Evolutionary conservation across 495 filamentous ascomycete species (phyloP).

Genomic region (Xanthoparmelia taractica): DNA sequence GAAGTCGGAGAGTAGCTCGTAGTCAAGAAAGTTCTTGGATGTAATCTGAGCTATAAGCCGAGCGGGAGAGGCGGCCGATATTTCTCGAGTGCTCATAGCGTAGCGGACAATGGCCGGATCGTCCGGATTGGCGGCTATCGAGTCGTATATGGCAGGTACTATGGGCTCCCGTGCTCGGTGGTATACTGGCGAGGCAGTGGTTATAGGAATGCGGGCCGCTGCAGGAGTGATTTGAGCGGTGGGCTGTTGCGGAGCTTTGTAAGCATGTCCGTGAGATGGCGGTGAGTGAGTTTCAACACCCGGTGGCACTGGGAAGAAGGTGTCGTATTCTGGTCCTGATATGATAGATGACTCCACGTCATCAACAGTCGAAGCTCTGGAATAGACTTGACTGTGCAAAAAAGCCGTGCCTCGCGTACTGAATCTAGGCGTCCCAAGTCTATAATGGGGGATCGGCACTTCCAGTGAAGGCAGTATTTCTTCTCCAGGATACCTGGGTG

Average conservation of each 20-base stretch:
- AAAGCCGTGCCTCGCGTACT: slow-evolving; percentile 69
- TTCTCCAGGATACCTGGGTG: slow-evolving; percentile 63
- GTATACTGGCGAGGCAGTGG: slow-evolving; percentile 31
- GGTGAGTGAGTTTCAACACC: slow-evolving; percentile 30
- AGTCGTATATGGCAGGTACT: slow-evolving; percentile 64
- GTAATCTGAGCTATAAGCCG: slow-evolving; percentile 97
- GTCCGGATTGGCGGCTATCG: slow-evolving; percentile 63
- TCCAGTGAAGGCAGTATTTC: slow-evolving; percentile 54
- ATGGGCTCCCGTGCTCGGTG: slow-evolving; percentile 43
- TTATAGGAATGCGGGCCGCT: slow-evolving; percentile 20
- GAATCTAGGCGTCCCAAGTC: slow-evolving; percentile 75
- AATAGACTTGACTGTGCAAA: slow-evolving; percentile 66
- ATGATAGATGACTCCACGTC: slow-evolving; percentile 47
- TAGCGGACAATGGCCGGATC: slow-evolving; percentile 80
- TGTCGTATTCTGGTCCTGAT: slow-evolving; percentile 42
- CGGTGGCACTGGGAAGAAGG: slow-evolving; percentile 37
- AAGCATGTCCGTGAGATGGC: slow-evolving; percentile 36
- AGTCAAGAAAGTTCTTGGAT: slow-evolving; percentile 90
- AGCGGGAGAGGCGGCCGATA: slow-evolving; percentile 83
- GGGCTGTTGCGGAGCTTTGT: slow-evolving; percentile 32
- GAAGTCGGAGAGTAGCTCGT: slow-evolving; percentile 95
- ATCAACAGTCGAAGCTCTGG: slow-evolving; percentile 46
- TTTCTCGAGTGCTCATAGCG: slow-evolving; percentile 58
- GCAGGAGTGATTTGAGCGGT: slow-evolving; percentile 23
- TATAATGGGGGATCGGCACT: slow-evolving; percentile 79